These are phyloP conservation scores for Darksidea phi DNA, from an alignment of 495 filamentous ascomycete species.

Conservation along the genomic window DNA sequence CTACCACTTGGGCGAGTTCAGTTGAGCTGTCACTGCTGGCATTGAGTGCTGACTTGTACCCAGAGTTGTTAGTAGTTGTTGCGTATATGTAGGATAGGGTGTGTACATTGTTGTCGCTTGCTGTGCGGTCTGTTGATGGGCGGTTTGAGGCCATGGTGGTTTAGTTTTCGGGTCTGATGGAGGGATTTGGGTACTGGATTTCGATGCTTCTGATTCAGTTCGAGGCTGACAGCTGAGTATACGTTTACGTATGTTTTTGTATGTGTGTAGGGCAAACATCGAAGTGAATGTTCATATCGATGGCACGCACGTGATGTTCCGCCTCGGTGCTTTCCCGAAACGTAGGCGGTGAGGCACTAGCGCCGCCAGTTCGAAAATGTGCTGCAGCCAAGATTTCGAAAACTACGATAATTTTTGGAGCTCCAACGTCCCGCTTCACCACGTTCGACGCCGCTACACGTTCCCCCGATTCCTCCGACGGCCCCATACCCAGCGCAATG, in stretches of 20 bases:
- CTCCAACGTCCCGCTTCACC: conserved; percentile 1
- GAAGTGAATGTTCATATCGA: background rate
- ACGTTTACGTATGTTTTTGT: too few relatives aligned
- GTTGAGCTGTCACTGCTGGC: conserved; percentile 31
- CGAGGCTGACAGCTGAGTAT: background rate
- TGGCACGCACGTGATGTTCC: conserved; percentile 11
- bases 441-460: background rate
- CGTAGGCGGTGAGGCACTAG: conserved; percentile 29
- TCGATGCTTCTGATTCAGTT: too few relatives aligned
- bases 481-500: conserved; percentile 18
- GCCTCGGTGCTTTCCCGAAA: conserved; percentile 8
- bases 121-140: conserved; percentile 8
- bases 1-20: conserved; percentile 73
- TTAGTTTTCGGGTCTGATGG: too few relatives aligned
- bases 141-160: background rate
- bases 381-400: conserved; percentile 30
- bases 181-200: too few relatives aligned
- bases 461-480: background rate
- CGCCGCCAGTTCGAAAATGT: conserved; percentile 16
- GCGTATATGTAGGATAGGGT: too few relatives aligned
- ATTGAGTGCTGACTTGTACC: conserved; percentile 2
- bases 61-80: conserved; percentile 5
- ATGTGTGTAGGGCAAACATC: background rate
- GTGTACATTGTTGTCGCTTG: conserved; percentile 3
- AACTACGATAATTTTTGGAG: conserved; percentile 4